Percentiles rank a stretch among this genome's conserved stretches.
Conservation (phyloP, 345 rosid genomes). For the Syzygium grande region DNA sequence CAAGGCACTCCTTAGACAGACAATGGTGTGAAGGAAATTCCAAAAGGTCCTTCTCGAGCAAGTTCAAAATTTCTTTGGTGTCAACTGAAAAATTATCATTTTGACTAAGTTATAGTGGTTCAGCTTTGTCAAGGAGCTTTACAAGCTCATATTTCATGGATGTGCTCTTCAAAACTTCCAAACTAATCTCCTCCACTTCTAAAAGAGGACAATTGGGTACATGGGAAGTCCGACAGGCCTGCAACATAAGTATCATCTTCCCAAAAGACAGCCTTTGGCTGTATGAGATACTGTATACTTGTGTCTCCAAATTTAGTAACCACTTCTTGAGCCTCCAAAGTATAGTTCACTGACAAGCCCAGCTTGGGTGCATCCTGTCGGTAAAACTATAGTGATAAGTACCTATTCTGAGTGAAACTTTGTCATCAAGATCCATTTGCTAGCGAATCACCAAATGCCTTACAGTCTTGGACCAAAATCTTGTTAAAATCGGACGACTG, state of each 20-base stretch:
- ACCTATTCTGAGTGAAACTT: background rate
- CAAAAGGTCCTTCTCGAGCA: constrained; percentile 21
- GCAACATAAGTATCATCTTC: constrained; percentile 38
- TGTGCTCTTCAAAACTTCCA: constrained; percentile 22
- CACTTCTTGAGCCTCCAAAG: constrained; percentile 31
- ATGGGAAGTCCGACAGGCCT: constrained; percentile 16
- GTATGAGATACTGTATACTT: constrained; percentile 30
- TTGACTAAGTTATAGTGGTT: constrained; percentile 18
- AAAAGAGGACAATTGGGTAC: constrained; percentile 39
- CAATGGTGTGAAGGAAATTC: constrained; percentile 40
- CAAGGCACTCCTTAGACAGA: constrained; percentile 25
- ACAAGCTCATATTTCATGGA: constrained; percentile 37
- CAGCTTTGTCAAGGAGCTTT: constrained; percentile 30
- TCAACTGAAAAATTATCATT: constrained; percentile 13
- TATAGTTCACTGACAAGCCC: constrained; percentile 16
- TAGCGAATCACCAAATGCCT: background rate
- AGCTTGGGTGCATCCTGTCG: constrained; percentile 34
- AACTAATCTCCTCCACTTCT: constrained; percentile 62
- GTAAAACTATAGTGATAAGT: background rate
- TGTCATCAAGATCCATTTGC: background rate
- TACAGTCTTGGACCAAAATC: background rate
- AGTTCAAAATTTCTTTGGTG: constrained; percentile 35
- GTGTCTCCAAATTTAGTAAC: constrained; percentile 44
- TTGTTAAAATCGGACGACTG: background rate
- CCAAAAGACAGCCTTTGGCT: constrained; percentile 12